A percentile compares a stretch with the other conserved stretches of the same genome.
Evolutionary conservation across 805 yeast species (phyloP).

Genomic region (Groenewaldozyma tartarivorans): DNA sequence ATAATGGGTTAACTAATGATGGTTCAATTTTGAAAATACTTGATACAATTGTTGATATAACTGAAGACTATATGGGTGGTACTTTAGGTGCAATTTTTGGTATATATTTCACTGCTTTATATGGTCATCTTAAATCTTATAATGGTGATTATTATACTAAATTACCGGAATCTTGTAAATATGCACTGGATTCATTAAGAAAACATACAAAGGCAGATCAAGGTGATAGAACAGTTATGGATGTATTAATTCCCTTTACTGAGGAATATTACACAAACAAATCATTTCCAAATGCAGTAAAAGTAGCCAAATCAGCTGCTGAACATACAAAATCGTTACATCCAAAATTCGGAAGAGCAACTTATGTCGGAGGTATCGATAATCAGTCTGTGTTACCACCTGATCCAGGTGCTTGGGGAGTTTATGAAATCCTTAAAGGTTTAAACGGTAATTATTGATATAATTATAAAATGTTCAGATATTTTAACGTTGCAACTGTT

Average conservation of each 20-base stretch:
- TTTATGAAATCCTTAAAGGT: constrained; percentile 49
- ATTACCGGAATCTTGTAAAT: constrained; percentile 26
- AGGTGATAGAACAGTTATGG: constrained; percentile 85
- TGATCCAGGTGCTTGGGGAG: constrained; percentile 90
- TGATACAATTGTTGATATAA: constrained; percentile 65
- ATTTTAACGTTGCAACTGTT: no score
- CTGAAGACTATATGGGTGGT: constrained; percentile 91
- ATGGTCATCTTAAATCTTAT: constrained; percentile 34
- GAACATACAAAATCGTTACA: constrained; percentile 59
- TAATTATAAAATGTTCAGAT: no score
- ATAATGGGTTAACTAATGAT: constrained; percentile 31
- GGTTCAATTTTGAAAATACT: constrained; percentile 24
- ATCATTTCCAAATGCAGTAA: constrained; percentile 51
- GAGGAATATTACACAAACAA: constrained; percentile 43
- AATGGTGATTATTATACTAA: constrained; percentile 19
- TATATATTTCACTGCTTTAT: constrained; percentile 70
- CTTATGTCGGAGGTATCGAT: constrained; percentile 61
- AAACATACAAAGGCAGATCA: constrained; percentile 80
- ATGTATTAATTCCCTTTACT: constrained; percentile 71
- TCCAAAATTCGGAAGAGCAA: constrained; percentile 89
- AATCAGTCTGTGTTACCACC: no score
- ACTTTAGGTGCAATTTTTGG: constrained; percentile 92
- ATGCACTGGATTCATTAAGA: constrained; percentile 65
- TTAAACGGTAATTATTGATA: no score
- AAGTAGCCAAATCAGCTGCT: constrained; percentile 60